These are phyloP conservation scores for Talaromyces liani DNA, from an alignment of 495 filamentous ascomycete species.

Conservation along the genomic window DNA sequence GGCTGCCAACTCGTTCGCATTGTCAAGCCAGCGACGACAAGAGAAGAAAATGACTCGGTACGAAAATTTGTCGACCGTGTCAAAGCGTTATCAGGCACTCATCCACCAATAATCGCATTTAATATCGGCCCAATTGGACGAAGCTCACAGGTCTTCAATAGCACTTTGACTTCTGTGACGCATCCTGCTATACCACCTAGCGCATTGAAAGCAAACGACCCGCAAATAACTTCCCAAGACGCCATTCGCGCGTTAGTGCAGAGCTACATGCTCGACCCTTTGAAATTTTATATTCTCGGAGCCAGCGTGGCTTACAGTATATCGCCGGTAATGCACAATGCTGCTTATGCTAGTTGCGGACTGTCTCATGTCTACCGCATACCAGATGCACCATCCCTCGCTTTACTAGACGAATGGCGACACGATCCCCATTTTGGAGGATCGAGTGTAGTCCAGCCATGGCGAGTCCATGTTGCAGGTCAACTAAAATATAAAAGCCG, in stretches of 20 bases:
- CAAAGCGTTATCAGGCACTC: slow-evolving; percentile 25
- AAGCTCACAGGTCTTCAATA: slow-evolving; percentile 60
- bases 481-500: slow-evolving; percentile 61
- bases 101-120: slow-evolving; percentile 60
- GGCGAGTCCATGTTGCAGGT: slow-evolving; percentile 64
- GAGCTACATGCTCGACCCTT: slow-evolving; percentile 52
- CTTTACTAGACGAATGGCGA: slow-evolving; percentile 55
- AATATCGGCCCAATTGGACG: slow-evolving; percentile 63
- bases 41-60: slow-evolving; percentile 52
- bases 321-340: slow-evolving; percentile 73
- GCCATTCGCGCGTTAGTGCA: slow-evolving; percentile 48
- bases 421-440: slow-evolving; percentile 64
- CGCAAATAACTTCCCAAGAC: slow-evolving; percentile 47
- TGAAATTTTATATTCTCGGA: slow-evolving; percentile 70
- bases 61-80: slow-evolving; percentile 46
- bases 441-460: slow-evolving; percentile 64
- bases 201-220: slow-evolving; percentile 24
- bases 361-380: slow-evolving; percentile 67
- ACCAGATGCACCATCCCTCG: slow-evolving; percentile 54
- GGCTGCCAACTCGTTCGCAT: slow-evolving; percentile 68
- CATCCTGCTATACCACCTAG: slow-evolving; percentile 50
- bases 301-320: slow-evolving; percentile 67
- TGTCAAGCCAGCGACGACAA: slow-evolving; percentile 50
- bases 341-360: slow-evolving; percentile 62
- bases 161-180: slow-evolving; percentile 60